phyloP scores from a whole-genome alignment of 805 yeast species.

The Zygotorulaspora chibaensis region DNA sequence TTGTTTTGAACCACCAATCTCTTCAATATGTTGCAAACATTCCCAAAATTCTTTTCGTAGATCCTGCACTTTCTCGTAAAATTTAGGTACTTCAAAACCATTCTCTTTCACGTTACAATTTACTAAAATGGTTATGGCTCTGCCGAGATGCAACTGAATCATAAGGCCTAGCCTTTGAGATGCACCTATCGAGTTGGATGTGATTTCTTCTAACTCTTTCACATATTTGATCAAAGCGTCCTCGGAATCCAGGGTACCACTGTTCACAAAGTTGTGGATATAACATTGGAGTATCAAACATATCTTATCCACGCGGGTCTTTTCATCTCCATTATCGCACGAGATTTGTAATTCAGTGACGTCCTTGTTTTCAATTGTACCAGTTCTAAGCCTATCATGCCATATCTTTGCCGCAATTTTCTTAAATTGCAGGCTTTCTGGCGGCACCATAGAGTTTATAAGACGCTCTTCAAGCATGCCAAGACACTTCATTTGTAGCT shows the following conservation, averaged over 20 bases:
- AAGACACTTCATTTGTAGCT: conserved; percentile 4
- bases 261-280: conserved; percentile 11
- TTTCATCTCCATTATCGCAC: background rate
- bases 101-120: conserved; percentile 4
- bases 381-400: conserved; percentile 5
- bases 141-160: conserved; percentile 21
- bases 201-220: conserved; percentile 3
- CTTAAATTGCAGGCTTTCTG: conserved; percentile 1
- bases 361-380: background rate
- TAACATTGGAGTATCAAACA: conserved; percentile 15
- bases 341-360: background rate
- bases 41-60: conserved; percentile 20
- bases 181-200: conserved; percentile 17
- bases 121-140: conserved; percentile 14
- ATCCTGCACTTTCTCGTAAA: conserved; percentile 7
- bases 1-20: conserved; percentile 15
- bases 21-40: conserved; percentile 21
- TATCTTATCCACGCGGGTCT: background rate
- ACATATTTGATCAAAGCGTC: conserved; percentile 4
- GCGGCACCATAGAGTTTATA: background rate
- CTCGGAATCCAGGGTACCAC: conserved; percentile 2
- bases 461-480: background rate
- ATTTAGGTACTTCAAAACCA: conserved; percentile 5
- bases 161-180: conserved; percentile 23
- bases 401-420: conserved; percentile 5